Evolutionary conservation across 2,329 filamentous ascomycete species (phyloP).

Genomic region (Trichophyton simii): DNA sequence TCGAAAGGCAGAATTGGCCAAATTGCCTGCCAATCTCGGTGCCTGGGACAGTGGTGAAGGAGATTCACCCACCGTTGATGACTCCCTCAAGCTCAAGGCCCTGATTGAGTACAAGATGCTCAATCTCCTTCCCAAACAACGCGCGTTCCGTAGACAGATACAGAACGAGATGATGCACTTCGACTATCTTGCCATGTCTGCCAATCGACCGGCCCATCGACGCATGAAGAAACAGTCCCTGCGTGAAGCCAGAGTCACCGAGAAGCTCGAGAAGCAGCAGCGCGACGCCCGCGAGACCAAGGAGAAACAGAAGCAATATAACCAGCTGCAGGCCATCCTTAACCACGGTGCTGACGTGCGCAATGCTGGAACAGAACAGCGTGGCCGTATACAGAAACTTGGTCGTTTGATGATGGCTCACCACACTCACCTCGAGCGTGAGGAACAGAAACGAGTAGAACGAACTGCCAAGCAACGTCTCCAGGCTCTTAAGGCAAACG

Average conservation of each 20-base stretch:
- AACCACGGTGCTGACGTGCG: conserved; percentile 69
- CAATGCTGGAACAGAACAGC: conserved; percentile 53
- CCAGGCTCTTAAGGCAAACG: conserved; percentile 94
- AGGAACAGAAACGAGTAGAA: conserved; percentile 97
- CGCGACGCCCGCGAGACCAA: conserved; percentile 89
- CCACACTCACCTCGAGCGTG: conserved; percentile 94
- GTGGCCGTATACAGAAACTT: conserved; percentile 68
- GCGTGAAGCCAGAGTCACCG: conserved; percentile 88
- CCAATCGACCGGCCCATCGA: conserved; percentile 79
- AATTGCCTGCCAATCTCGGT: conserved; percentile 70
- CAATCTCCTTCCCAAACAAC: conserved; percentile 76
- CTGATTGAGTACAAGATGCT: conserved; percentile 93
- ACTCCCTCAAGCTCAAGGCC: conserved; percentile 73
- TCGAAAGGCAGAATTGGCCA: conserved; percentile 71
- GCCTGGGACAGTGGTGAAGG: conserved; percentile 68
- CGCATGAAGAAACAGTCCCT: conserved; percentile 96
- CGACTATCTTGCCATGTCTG: conserved; percentile 93
- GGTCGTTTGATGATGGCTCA: conserved; percentile 79
- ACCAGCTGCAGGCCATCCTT: conserved; percentile 79
- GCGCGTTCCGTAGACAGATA: conserved; percentile 71
- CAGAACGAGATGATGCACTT: conserved; percentile 88
- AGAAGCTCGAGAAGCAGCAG: conserved; percentile 98
- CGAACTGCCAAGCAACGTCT: conserved; percentile 98
- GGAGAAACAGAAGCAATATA: conserved; percentile 93
- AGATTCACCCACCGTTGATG: conserved; percentile 56